Conservation (phyloP, 2,329 filamentous ascomycete genomes). For the Dichotomopilus funicola region DNA sequence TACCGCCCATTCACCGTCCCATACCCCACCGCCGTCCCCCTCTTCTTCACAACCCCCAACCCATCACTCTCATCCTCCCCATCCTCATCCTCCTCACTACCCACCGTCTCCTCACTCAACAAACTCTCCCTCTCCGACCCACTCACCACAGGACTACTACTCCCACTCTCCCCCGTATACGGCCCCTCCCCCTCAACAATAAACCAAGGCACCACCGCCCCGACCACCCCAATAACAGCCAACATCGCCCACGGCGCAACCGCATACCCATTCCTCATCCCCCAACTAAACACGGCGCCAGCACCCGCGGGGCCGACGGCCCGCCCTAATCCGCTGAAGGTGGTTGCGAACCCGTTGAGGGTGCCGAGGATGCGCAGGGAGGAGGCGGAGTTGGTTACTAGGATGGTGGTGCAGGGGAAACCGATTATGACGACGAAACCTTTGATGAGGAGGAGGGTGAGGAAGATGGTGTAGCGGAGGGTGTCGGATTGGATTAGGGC, state of each 20-base stretch:
- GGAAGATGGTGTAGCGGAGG: constrained; percentile 54
- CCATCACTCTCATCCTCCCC: constrained; percentile 3
- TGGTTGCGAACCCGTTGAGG: constrained; percentile 84
- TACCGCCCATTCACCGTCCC: constrained; percentile 3
- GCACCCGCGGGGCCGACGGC: constrained; percentile 70
- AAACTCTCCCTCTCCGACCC: constrained; percentile 4
- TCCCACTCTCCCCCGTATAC: constrained; percentile 23
- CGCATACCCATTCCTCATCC: constrained; percentile 68
- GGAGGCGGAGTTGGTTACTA: constrained; percentile 79
- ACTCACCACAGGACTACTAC: constrained; percentile 14
- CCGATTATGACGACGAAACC: constrained; percentile 72
- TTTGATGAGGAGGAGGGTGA: constrained; percentile 65
- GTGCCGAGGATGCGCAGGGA: constrained; percentile 76
- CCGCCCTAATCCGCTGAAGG: constrained; percentile 71
- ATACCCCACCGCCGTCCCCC: background rate
- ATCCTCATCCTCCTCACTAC: constrained; percentile 3
- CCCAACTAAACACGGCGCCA: constrained; percentile 68
- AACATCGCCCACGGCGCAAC: constrained; percentile 78
- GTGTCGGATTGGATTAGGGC: constrained; percentile 49
- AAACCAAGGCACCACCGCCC: constrained; percentile 66
- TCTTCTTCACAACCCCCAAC: background rate
- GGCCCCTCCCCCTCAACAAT: constrained; percentile 69
- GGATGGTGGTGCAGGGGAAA: constrained; percentile 83
- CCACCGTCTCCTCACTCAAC: constrained; percentile 19
- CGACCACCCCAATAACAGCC: constrained; percentile 54